A percentile compares a stretch with the other conserved stretches of the same genome.
Conservation (phyloP, 495 filamentous ascomycete species). For the Glonium stellatum region DNA sequence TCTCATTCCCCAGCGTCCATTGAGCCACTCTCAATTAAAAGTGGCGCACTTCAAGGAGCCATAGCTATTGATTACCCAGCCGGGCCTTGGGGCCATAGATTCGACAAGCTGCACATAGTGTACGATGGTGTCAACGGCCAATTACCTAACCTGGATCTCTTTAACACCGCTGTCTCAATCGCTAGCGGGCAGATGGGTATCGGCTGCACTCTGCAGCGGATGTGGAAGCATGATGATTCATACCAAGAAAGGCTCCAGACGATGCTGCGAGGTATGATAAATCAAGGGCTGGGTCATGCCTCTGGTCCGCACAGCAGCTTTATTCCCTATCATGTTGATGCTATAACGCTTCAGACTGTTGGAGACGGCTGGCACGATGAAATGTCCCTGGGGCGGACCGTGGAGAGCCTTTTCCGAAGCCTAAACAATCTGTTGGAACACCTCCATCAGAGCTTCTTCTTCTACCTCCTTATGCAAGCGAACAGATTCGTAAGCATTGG, state of each 20-base stretch:
- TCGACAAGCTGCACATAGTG: slow-evolving; percentile 78
- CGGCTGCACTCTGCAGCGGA: slow-evolving; percentile 70
- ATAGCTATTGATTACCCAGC: slow-evolving; percentile 84
- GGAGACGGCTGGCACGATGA: slow-evolving; percentile 95
- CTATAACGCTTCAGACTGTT: slow-evolving; percentile 82
- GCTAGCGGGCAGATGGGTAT: slow-evolving; percentile 92
- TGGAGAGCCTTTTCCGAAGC: slow-evolving; percentile 84
- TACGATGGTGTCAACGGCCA: slow-evolving; percentile 98
- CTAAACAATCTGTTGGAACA: slow-evolving; percentile 96
- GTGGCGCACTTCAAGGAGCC: slow-evolving; percentile 85
- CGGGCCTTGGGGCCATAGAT: slow-evolving; percentile 59
- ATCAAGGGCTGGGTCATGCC: slow-evolving; percentile 83
- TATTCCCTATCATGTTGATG: slow-evolving; percentile 97
- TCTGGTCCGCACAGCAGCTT: slow-evolving; percentile 89
- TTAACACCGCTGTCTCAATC: slow-evolving; percentile 87
- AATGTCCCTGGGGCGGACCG: slow-evolving; percentile 82
- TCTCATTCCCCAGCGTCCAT: slow-evolving; percentile 62
- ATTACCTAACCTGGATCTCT: slow-evolving; percentile 86
- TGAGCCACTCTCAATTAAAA: slow-evolving; percentile 78
- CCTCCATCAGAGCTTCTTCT: slow-evolving; percentile 98
- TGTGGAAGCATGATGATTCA: slow-evolving; percentile 74
- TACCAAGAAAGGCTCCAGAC: slow-evolving; percentile 80
- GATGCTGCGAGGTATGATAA: slow-evolving; percentile 88
- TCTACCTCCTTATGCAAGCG: slow-evolving; percentile 86
- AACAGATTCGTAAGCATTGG: slow-evolving; percentile 96